These are phyloP conservation scores for Pontederia crassipes DNA, from an alignment of 176 grass and related monocot genomes.

Conservation along the genomic window DNA sequence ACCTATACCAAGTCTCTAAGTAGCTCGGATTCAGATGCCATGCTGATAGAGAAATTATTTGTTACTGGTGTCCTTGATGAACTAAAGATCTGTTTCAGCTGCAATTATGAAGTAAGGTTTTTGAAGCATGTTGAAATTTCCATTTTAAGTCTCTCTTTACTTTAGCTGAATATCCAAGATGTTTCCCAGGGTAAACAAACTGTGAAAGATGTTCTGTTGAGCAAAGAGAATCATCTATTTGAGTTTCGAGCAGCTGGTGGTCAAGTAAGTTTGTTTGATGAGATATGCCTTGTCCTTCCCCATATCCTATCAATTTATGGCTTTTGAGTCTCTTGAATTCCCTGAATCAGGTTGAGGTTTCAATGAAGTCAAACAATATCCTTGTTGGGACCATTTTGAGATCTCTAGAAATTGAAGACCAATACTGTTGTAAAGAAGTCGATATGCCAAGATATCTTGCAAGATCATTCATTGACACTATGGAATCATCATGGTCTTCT, in stretches of 20 bases:
- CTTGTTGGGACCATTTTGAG: slow-evolving; percentile 79
- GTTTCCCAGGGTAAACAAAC: slow-evolving; percentile 45
- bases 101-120: slow-evolving; percentile 63
- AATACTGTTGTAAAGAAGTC: slow-evolving; percentile 45
- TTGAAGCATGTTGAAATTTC: slow-evolving; percentile 2
- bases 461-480: slow-evolving; percentile 78
- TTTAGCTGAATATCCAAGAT: slow-evolving; percentile 15
- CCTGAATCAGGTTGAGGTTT: slow-evolving; percentile 72
- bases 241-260: slow-evolving; percentile 93
- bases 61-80: slow-evolving; percentile 90
- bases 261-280: slow-evolving; percentile 40
- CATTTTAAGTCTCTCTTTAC: slow-evolving; percentile 12
- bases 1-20: slow-evolving; percentile 35
- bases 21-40: slow-evolving; percentile 30
- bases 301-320: slow-evolving; percentile 8
- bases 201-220: slow-evolving; percentile 68
- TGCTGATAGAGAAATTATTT: slow-evolving; percentile 72
- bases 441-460: slow-evolving; percentile 57
- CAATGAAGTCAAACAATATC: slow-evolving; percentile 65
- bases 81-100: slow-evolving; percentile 75
- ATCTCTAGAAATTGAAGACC: slow-evolving; percentile 95
- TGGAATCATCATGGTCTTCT: slow-evolving; percentile 17
- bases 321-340: background rate
- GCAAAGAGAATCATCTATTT: slow-evolving; percentile 76
- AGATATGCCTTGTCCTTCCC: background rate